Evolutionary conservation across 768 basidiomycete genomes (phyloP), one percentile per base, ranked within the genome.

Genomic region (Tricholoma terreum): DNA sequence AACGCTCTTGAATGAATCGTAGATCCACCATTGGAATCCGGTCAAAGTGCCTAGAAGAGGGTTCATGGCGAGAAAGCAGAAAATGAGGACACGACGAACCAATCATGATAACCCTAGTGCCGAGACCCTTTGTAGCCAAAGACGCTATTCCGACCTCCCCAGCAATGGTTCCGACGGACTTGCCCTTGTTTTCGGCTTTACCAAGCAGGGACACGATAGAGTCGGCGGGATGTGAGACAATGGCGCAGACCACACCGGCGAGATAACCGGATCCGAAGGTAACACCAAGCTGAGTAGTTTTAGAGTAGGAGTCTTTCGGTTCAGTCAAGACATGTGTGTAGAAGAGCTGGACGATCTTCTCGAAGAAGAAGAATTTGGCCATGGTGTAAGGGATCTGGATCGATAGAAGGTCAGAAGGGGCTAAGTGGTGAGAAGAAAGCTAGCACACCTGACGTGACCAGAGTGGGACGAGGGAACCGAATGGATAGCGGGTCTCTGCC

Each of bases 311-410:
- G 10, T 88, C 84, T 74, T 92, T 92, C 65, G 90, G 88, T 58
- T 79, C 75, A 42, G 87, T 82, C 77, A 94, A 88, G 73, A 93
- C 89, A 69, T 90, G 84, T 62, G 89, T 92, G 75, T 92, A 92
- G 80, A 95, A 94, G 65, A 90, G 71, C 67, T 85, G 80, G 71
- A 89, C 91, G 65, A 90, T 89, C 80, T 87, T 86, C 73, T 94
- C 92, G 73, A 87, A 95, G 84, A 92, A 93, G 84, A 84, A 92
- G 85, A 97, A 97, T 77, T 97, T 97, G 80, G 94, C 94, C 94
- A 97, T 95, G 67, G 94, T 97, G 82, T 97, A 97, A 54, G 94
- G 94, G 67, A 96, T 94, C 89, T 96, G 59, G 30, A 46, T 14
- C 30, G n/a, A 30, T 17, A 43, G 9, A 30, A 54, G 3, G 50